A percentile compares a stretch with the other conserved stretches of the same genome.
phyloP scores from a whole-genome alignment of 2,329 filamentous ascomycete species.

The Aspergillus neoniger region DNA sequence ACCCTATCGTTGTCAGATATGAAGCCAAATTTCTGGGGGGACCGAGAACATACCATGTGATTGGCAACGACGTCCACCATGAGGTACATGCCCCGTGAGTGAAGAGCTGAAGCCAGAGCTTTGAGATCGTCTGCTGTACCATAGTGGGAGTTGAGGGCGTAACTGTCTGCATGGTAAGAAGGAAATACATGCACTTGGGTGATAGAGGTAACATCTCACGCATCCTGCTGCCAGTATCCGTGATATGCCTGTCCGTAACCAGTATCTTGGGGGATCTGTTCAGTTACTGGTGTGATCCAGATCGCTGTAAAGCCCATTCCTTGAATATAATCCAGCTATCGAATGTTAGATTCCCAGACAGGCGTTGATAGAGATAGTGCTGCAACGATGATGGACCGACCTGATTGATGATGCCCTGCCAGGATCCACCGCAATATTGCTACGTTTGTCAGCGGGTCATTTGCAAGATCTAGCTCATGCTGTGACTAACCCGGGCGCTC shows the following conservation, averaged over 20 bases:
- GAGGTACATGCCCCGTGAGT: slow-evolving; percentile 60
- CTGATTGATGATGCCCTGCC: slow-evolving; percentile 50
- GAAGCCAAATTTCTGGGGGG: background rate
- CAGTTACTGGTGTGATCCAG: slow-evolving; percentile 51
- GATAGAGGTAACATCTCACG: slow-evolving; percentile 26
- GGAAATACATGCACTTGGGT: background rate
- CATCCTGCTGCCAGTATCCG: slow-evolving; percentile 53
- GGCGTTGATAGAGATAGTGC: background rate
- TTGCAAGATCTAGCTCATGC: background rate
- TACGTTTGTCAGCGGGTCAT: slow-evolving; percentile 8
- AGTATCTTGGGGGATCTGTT: slow-evolving; percentile 37
- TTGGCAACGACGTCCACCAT: slow-evolving; percentile 65
- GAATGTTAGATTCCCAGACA: slow-evolving; percentile 21
- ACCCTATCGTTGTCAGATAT: slow-evolving; percentile 21
- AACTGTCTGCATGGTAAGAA: slow-evolving; percentile 26
- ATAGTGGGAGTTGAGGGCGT: slow-evolving; percentile 58
- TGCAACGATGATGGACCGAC: slow-evolving; percentile 1
- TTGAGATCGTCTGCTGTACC: slow-evolving; percentile 63
- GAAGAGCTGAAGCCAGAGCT: slow-evolving; percentile 56
- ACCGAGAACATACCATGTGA: slow-evolving; percentile 45
- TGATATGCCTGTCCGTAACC: slow-evolving; percentile 49
- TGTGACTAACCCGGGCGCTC: slow-evolving; percentile 21
- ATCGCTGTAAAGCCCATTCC: slow-evolving; percentile 51
- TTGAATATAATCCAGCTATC: slow-evolving; percentile 52
- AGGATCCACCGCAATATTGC: slow-evolving; percentile 53